Percentiles rank a stretch among this genome's conserved stretches.
phyloP scores from a whole-genome alignment of 768 basidiomycete species.

The Leccinum obscurum region DNA sequence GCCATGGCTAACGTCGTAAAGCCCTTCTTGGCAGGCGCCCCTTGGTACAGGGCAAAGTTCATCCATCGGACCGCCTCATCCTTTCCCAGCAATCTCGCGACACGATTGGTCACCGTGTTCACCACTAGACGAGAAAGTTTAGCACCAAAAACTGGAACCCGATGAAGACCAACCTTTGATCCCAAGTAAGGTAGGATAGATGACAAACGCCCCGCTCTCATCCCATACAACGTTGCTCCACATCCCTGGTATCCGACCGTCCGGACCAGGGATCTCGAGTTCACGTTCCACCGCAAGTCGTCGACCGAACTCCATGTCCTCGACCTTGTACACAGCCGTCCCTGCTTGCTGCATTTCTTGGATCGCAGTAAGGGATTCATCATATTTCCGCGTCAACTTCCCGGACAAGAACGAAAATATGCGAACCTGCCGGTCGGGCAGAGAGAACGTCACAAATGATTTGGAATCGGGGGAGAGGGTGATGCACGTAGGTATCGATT shows the following conservation, averaged over 20 bases:
- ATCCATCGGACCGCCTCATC: constrained; percentile 92
- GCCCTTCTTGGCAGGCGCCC: constrained; percentile 85
- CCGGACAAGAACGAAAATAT: constrained; percentile 90
- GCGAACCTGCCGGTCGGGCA: constrained; percentile 92
- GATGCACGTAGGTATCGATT: constrained; percentile 88
- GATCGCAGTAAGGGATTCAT: constrained; percentile 88
- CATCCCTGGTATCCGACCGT: constrained; percentile 68
- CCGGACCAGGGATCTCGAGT: constrained; percentile 77
- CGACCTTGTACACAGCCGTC: constrained; percentile 86
- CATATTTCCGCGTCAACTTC: constrained; percentile 90
- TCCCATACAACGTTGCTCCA: constrained; percentile 97
- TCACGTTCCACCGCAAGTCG: constrained; percentile 92
- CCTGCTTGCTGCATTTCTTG: constrained; percentile 99
- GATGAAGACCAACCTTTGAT: constrained; percentile 73
- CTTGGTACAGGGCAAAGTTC: constrained; percentile 90
- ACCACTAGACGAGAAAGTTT: constrained; percentile 57
- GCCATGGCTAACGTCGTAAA: constrained; percentile 90
- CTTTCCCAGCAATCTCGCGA: constrained; percentile 84
- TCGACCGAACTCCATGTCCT: constrained; percentile 99
- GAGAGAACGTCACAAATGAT: constrained; percentile 90
- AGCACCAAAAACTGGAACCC: not conserved
- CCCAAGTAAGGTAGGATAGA: constrained; percentile 92
- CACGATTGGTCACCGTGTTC: constrained; percentile 92
- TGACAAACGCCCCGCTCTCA: constrained; percentile 90
- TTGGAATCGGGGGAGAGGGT: constrained; percentile 87